Evolutionary conservation across 1,139 yeast genomes (phyloP).

Genomic region (Candida sp.): DNA sequence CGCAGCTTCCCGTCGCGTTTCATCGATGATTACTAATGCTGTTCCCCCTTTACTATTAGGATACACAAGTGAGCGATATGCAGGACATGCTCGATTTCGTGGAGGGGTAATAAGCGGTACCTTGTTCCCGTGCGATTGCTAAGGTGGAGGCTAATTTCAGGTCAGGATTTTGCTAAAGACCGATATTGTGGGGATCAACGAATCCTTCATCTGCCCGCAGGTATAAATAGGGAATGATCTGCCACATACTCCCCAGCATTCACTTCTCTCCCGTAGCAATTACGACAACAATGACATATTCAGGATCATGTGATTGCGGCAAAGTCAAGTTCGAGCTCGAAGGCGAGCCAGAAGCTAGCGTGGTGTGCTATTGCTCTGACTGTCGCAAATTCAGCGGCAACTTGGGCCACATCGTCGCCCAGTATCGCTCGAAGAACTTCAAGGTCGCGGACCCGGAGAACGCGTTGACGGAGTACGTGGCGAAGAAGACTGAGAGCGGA

Average conservation of each 20-base stretch:
- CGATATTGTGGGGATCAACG: too few relatives aligned
- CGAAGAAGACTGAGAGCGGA: constrained; percentile 23
- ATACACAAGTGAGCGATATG: too few relatives aligned
- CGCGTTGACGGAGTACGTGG: constrained; percentile 16
- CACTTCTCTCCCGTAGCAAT: neutral
- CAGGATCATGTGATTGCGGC: constrained; percentile 25
- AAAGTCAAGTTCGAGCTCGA: constrained; percentile 15
- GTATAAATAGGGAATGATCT: neutral
- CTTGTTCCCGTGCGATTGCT: too few relatives aligned
- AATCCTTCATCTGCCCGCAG: too few relatives aligned
- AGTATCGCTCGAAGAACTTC: constrained; percentile 17
- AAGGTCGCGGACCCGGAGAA: constrained; percentile 16
- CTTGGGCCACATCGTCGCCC: constrained; percentile 23
- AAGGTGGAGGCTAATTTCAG: too few relatives aligned
- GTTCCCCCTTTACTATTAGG: too few relatives aligned
- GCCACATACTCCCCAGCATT: too few relatives aligned
- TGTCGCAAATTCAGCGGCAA: constrained; percentile 29
- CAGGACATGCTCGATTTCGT: too few relatives aligned
- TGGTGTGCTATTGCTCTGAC: constrained; percentile 25
- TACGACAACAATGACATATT: constrained; percentile 14
- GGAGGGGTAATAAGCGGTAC: too few relatives aligned
- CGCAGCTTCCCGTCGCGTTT: too few relatives aligned
- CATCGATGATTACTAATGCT: too few relatives aligned
- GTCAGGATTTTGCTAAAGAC: too few relatives aligned
- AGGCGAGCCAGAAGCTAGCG: constrained; percentile 17